Evolutionary conservation across 139 green algal species (phyloP).

Genomic region (Chlorella sp.): DNA sequence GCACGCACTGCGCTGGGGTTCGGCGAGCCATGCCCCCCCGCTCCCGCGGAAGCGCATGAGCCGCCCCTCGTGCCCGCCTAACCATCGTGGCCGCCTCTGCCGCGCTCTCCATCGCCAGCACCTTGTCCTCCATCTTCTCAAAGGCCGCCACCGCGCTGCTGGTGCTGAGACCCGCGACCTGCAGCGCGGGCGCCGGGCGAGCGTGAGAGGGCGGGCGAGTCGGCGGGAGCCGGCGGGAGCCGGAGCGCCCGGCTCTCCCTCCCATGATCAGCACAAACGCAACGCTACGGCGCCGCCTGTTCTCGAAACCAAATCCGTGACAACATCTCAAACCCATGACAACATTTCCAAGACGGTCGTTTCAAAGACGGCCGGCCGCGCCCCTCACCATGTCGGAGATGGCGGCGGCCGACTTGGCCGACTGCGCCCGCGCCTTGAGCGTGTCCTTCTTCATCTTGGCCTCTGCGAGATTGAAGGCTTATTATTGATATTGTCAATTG

Average conservation of each 20-base stretch:
- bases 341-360: too few species aligned
- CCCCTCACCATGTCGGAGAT: slow-evolving; percentile 55
- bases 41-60: neutral
- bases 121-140: slow-evolving; percentile 99
- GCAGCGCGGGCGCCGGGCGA: slow-evolving; percentile 36
- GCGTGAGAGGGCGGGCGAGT: slow-evolving; percentile 56
- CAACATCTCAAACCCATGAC: too few species aligned
- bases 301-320: too few species aligned
- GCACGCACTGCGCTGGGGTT: neutral
- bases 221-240: too few species aligned
- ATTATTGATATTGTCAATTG: neutral
- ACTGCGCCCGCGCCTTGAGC: slow-evolving; percentile 95
- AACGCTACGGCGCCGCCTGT: too few species aligned
- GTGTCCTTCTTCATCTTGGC: slow-evolving; percentile 99
- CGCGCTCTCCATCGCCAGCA: slow-evolving; percentile 93
- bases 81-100: slow-evolving; percentile 82
- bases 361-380: neutral
- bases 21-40: neutral
- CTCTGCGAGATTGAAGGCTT: slow-evolving; percentile 47
- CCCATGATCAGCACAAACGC: too few species aligned
- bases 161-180: slow-evolving; percentile 79
- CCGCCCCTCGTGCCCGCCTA: too few species aligned
- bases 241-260: too few species aligned
- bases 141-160: slow-evolving; percentile 90
- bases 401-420: slow-evolving; percentile 75